Base-by-base conservation (phyloP, 2,329 filamentous ascomycete species). In the Intubia oerlemansii region DNA sequence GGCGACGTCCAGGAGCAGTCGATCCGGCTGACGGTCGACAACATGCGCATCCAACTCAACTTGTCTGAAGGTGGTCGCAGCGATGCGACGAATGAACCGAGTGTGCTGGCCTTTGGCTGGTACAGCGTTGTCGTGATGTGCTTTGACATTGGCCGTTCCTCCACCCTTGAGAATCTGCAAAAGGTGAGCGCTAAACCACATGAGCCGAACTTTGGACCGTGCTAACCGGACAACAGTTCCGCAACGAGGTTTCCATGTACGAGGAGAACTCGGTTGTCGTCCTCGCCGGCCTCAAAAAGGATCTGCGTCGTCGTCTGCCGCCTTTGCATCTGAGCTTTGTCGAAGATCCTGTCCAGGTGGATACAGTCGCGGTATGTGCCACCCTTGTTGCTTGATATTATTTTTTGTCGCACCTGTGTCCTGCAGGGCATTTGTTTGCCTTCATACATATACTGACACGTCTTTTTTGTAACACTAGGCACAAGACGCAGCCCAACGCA, bases 111-210 rank as follows among this genome's bases (percentile, higher is more conserved):
- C 1, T 23, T 37, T 2, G 32, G 33, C 14, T 41, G 35, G 36
- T 39, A 29, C 33, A 38, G 38, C 15, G 34, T 41, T n/a, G 38
- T 38, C 4, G 34, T 39, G 3, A 11, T 38, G 19, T 39, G 38
- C 21, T 38, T 29, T 20, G 36, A 38, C 25, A 25, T 39, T 27
- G 32, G 36, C 14, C 23, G 29, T 14, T 28, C 33, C 3, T 21
- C 24, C 15, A 36, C 30, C 3, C 29, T 39, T 1, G n/a, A 28
- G 12, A 33, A 12, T 10, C 24, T 39, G 19, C 25, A 34, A 15
- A 34, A 36, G 28, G 37, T 36, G 16, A 21, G 28, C 10, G n/a
- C n/a, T n/a, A n/a, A n/a, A n/a, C n/a, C n/a, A n/a, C 6, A 7
- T 12, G 10, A 8, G 6, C 9, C 13, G 6, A n/a, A n/a, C 2